Evolutionary conservation across 768 basidiomycete species (phyloP).

Genomic region (Phlegmacium glaucopus): DNA sequence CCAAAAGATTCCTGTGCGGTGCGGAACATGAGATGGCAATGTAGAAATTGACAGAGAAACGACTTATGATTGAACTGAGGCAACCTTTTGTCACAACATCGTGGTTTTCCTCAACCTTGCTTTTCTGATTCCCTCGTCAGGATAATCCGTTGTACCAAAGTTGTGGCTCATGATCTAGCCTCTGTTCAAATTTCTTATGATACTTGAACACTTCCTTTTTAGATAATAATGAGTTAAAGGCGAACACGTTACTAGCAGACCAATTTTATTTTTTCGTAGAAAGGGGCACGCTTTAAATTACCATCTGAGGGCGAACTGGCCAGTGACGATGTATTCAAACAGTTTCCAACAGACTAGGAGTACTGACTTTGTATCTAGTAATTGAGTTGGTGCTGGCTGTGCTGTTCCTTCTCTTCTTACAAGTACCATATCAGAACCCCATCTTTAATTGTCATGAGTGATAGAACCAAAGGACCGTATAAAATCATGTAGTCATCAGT

Average conservation of each 20-base stretch:
- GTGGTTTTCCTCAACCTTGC: conserved; percentile 52
- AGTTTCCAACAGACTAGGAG: too few relatives aligned
- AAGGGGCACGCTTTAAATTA: too few relatives aligned
- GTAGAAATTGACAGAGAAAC: neutral
- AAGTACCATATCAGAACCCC: conserved; percentile 7
- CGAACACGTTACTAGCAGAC: too few relatives aligned
- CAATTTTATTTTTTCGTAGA: too few relatives aligned
- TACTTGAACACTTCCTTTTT: conserved; percentile 66
- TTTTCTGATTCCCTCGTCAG: conserved; percentile 54
- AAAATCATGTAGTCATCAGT: conserved; percentile 40
- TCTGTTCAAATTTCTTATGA: conserved; percentile 62
- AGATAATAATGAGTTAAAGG: too few relatives aligned
- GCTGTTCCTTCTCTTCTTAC: conserved; percentile 56
- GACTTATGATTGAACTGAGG: conserved; percentile 37
- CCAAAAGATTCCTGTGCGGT: neutral
- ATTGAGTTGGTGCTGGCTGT: conserved; percentile 41
- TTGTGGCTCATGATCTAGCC: conserved; percentile 39
- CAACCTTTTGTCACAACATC: conserved; percentile 33
- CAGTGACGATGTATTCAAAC: too few relatives aligned
- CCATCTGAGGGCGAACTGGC: too few relatives aligned
- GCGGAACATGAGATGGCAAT: neutral
- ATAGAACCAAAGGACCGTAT: conserved; percentile 53
- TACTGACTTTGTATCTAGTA: too few relatives aligned
- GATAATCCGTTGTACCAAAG: conserved; percentile 66
- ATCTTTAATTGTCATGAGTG: conserved; percentile 63